Evolutionary conservation across 192 early-diverging fungal genomes (phyloP).

Genomic region (Glomus cerebriforme): DNA sequence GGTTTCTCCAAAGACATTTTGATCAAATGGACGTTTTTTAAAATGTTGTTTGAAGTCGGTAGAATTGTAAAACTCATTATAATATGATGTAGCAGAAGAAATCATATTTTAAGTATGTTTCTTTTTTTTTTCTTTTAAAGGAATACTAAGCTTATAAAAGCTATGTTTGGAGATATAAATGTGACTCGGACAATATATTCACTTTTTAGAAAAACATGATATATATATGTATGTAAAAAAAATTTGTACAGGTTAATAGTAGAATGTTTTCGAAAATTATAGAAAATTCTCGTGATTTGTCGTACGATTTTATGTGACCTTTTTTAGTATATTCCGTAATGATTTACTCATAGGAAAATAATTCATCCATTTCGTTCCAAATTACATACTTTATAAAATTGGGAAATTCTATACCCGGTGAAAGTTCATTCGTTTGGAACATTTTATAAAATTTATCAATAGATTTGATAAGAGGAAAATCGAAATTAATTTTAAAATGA

Average conservation of each 20-base stretch:
- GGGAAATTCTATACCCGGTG: neutral
- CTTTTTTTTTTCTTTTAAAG: no score
- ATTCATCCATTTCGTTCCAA: neutral
- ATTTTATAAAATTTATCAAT: neutral
- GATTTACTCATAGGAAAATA: neutral
- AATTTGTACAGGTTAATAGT: neutral
- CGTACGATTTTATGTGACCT: no score
- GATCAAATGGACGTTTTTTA: neutral
- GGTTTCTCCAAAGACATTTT: neutral
- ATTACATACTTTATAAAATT: neutral
- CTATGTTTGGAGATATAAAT: no score
- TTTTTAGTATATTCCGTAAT: no score
- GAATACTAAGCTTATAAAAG: no score
- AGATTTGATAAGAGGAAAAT: neutral
- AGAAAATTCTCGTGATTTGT: neutral
- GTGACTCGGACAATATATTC: no score
- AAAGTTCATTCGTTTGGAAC: no score
- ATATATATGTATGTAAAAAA: no score
- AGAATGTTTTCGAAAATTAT: neutral
- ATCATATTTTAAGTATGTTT: neutral
- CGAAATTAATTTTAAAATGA: neutral
- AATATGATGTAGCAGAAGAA: neutral
- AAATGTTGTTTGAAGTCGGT: neutral
- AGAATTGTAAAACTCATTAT: neutral
- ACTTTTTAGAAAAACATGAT: no score